Evolutionary conservation across 2,329 filamentous ascomycete species (phyloP), one percentile per base, ranked within the genome.

Genomic region (Macrophomina pseudophaseolina): DNA sequence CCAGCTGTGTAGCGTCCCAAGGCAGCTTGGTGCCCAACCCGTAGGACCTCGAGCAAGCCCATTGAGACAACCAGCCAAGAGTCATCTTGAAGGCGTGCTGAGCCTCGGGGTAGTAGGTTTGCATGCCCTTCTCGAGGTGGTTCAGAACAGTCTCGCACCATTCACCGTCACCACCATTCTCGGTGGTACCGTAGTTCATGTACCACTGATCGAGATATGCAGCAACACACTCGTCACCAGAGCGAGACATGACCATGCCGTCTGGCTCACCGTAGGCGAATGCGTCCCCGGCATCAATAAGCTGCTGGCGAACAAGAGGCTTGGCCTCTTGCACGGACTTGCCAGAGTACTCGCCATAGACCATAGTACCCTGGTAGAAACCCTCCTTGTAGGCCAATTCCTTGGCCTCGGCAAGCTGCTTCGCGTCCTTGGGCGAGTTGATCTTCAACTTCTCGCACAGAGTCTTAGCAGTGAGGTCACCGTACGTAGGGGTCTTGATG

Each of bases 151-250:
- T 84, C 69, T 91, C 82, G 75, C 91, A 91, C 95, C 95, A 98
- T 59, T 90, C 86, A 51, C 82, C 80, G 72, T 90, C 87, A 69
- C 92, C 92, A 80, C 94, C 91, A 62, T 81, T 81, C 52, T 80
- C 81, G 23, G 79, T 76, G 18, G 79, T 80, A 69, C 95, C 95
- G 75, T 99, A 99, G 81, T 97, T 94, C 73, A 99, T 84, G 81
- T 97, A 99, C 94, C 95, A 99, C 80, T 99, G 95, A 73, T 97
- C 94, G 75, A 98, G 89, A 71, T 94, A 89, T 35, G 93, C 91
- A 68, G 95, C 94, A 67, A 97, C 93, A 77, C 95, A 98, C 72
- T 96, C 92, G 75, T 98, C 94, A 33, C 90, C 92, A 72, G 92
- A 96, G 79, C 95, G 87, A 75, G 91, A 94, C 68, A 96, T 88